Evolutionary conservation across 331 rosid species (phyloP).

Genomic region (Erythrophleum ivorense): DNA sequence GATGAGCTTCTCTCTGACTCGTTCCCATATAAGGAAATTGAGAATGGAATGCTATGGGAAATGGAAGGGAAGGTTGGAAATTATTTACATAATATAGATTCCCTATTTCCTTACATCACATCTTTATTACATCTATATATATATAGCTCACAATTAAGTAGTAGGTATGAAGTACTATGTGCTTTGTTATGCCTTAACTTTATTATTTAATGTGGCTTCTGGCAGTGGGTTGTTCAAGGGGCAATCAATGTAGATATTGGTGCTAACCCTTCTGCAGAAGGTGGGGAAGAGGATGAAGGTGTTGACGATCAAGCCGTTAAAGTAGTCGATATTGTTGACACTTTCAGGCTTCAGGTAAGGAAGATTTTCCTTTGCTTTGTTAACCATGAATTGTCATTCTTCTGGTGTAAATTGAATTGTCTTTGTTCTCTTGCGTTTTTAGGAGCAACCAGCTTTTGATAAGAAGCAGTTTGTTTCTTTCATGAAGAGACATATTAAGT

Average conservation of each 20-base stretch:
- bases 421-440: background rate
- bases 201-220: slow-evolving; percentile 24
- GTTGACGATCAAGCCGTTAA: slow-evolving; percentile 55
- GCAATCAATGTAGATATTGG: slow-evolving; percentile 1
- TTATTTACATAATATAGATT: background rate
- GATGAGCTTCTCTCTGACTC: slow-evolving; percentile 51
- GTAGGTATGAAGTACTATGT: background rate
- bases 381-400: background rate
- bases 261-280: slow-evolving; percentile 12
- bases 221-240: slow-evolving; percentile 34
- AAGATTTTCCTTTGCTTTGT: background rate
- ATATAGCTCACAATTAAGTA: too few species aligned
- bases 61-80: slow-evolving; percentile 81
- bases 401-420: background rate
- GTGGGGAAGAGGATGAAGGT: slow-evolving; percentile 3
- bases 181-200: background rate
- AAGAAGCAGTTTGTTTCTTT: slow-evolving; percentile 74
- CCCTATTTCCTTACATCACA: background rate
- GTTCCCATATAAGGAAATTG: slow-evolving; percentile 66
- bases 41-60: slow-evolving; percentile 85
- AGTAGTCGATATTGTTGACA: slow-evolving; percentile 91
- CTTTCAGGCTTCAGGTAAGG: slow-evolving; percentile 89
- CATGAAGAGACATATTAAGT: slow-evolving; percentile 74
- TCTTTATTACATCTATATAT: background rate
- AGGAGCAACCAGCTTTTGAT: slow-evolving; percentile 89